Evolutionary conservation across 2,329 filamentous ascomycete genomes (phyloP), one percentile per base, ranked within the genome.

Genomic region (Penicillium sp.): DNA sequence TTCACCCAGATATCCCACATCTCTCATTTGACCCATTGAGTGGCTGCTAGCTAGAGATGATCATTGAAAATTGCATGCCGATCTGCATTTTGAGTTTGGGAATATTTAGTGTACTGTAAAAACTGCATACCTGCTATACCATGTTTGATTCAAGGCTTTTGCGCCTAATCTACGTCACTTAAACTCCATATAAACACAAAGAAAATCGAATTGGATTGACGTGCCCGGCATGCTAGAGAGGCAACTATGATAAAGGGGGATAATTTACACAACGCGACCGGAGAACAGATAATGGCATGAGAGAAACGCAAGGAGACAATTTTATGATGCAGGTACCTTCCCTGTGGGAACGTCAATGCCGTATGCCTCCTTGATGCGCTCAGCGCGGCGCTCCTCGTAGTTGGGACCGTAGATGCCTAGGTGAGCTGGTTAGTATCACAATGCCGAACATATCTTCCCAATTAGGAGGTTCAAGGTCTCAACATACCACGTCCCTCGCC

Each of bases 291-390:
- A 57, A 57, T 53, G 59, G 61, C 54, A 58, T 54, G 54, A 65
- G 60, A 54, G 55, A 49, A 55, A 56, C 65, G 61, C 39, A 42
- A 42, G 11, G 19, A 42, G 39, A 42, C 39, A 44, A 62, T 58
- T 66, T 74, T 68, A 76, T 72, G 74, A 76, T 55, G 76, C 72
- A 51, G 75, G 69, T 62, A 71, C 68, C 54, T 70, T 70, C 60
- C 88, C 84, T 54, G 87, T 84, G 70, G 88, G 85, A 70, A 96
- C 87, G 64, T 96, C 91, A 70, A 96, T 85, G 57, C 92, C 91
- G 71, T 96, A 96, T 76, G 87, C 90, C 77, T 91, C 88, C 84
- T 90, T 88, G 75, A 97, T 83, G 67, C 90, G 84, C 79, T 92
- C 82, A 65, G 86, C 85, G 75, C 93, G 87, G 75, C 93, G 84